Evolutionary conservation across 1,139 yeast genomes (phyloP), one percentile per base, ranked within the genome.

Genomic region (Sugiyamaella castrensis): DNA sequence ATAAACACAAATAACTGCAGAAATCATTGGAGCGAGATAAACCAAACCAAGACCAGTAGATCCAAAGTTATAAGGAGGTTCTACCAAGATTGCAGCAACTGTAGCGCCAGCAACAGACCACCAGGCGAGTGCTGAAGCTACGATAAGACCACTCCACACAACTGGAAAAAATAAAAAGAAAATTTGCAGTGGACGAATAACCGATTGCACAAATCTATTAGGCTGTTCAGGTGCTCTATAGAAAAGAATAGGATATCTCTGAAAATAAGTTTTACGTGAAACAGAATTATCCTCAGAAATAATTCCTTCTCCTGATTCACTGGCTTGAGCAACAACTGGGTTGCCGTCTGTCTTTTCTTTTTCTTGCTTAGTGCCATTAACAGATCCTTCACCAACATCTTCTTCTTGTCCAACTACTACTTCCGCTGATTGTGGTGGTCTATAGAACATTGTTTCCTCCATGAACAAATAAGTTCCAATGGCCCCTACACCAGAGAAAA

Each of bases 361-460:
- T 27, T 12, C 24, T 11, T 27, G 41, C 2, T 35, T 36, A 16
- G 26, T 12, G 19, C 28, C 35, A 7, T 36, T 16, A 4, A 37
- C 47, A 13, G 33, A 16, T n/a, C 37, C 47, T 12, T 34, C 34
- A 24, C 12, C 6, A 13, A 31, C 34, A n/a, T 31, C 39, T 36
- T 36, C n/a, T 51, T 50, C 29, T 11, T 32, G 35, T 36, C 40
- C 50, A 26, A 26, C 41, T 27, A 26, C 16, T 11, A 46, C 26
- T 29, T 37, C 46, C 30, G 37, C 47, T 6, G 48, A 26, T 13
- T 55, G 50, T 9, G 58, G 51, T 30, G 57, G 53, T 29, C 94
- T 73, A 57, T 83, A 86, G 58, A 82, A 86, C 47, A 76, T 79
- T 1, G 95, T 83, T 63, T 86, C 94, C 62, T 84, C 92, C 63